Percentiles rank a stretch among this genome's conserved stretches.
phyloP scores from a whole-genome alignment of 2,329 filamentous ascomycete genomes.

The Leptosphaerulina australis region DNA sequence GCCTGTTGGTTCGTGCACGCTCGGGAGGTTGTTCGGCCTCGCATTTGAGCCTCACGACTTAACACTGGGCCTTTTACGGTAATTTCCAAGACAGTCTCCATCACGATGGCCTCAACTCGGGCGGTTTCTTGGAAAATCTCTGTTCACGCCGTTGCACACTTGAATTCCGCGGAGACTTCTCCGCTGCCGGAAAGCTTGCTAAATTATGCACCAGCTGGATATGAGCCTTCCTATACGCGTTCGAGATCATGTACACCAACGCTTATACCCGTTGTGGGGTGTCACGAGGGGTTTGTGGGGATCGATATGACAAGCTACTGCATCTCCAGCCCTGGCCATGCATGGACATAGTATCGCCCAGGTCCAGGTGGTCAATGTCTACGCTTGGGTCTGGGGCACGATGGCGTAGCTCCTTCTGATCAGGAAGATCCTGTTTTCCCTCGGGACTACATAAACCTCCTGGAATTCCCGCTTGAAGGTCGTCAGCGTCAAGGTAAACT shows the following conservation, averaged over 20 bases:
- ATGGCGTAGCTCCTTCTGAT: constrained; percentile 21
- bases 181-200: constrained; percentile 17
- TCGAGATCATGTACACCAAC: constrained; percentile 23
- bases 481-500: constrained; percentile 6
- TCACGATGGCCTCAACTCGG: constrained; percentile 18
- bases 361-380: constrained; percentile 19
- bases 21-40: constrained; percentile 37
- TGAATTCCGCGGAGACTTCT: constrained; percentile 6
- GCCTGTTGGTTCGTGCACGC: constrained; percentile 5
- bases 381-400: constrained; percentile 22
- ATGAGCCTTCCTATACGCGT: constrained; percentile 14
- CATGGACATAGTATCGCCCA: constrained; percentile 19
- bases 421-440: constrained; percentile 13
- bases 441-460: constrained; percentile 24
- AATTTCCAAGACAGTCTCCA: constrained; percentile 21
- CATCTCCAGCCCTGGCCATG: constrained; percentile 19
- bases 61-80: constrained; percentile 26
- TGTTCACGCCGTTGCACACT: constrained; percentile 11
- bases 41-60: constrained; percentile 16
- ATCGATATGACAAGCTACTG: constrained; percentile 23
- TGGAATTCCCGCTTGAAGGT: constrained; percentile 8
- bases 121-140: constrained; percentile 19
- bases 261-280: constrained; percentile 28
- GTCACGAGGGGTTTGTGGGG: constrained; percentile 30
- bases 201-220: constrained; percentile 10